Evolutionary conservation across 2,329 filamentous ascomycete genomes (phyloP).

Genomic region (Hypoxylon sp.): DNA sequence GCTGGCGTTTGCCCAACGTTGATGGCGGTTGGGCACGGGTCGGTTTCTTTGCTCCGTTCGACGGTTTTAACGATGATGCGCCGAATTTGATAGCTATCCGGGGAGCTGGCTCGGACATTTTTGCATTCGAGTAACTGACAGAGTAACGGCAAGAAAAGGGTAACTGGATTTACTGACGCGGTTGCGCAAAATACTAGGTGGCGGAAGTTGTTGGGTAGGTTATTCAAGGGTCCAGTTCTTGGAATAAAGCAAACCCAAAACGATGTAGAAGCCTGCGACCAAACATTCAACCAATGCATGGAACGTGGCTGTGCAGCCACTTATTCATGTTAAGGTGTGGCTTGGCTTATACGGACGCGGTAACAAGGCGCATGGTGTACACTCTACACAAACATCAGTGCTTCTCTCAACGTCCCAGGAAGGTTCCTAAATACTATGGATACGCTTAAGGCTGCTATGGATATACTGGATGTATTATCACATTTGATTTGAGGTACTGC

Average conservation of each 20-base stretch:
- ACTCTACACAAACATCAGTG: background rate
- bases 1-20: conserved; percentile 65
- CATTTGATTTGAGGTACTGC: background rate
- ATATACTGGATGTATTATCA: background rate
- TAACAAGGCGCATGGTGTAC: background rate
- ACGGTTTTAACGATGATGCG: conserved; percentile 50
- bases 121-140: conserved; percentile 11
- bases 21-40: conserved; percentile 57
- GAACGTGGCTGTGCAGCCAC: background rate
- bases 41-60: conserved; percentile 51
- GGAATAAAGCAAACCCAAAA: background rate
- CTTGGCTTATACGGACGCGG: background rate
- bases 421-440: background rate
- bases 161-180: background rate
- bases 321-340: background rate
- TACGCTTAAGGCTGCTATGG: background rate
- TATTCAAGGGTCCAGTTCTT: background rate
- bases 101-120: conserved; percentile 58
- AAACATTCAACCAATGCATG: background rate
- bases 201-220: background rate
- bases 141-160: background rate
- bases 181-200: background rate
- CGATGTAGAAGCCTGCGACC: background rate
- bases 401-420: background rate
- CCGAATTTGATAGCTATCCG: conserved; percentile 68